Base-by-base conservation (phyloP, 305 asterid species). In the Fraxinus greggii region DNA sequence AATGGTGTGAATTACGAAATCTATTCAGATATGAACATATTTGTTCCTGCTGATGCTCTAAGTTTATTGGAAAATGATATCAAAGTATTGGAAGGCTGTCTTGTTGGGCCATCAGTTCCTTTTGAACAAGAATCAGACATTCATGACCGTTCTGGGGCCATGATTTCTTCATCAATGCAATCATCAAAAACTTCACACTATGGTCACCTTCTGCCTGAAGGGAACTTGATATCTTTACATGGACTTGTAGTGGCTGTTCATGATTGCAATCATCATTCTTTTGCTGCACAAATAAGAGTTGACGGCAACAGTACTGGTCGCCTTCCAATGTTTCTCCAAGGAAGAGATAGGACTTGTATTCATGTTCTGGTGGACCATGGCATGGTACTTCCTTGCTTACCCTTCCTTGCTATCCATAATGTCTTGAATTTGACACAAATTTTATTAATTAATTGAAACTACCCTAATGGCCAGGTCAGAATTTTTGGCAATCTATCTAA, bases 161-260 rank as follows among this genome's bases (percentile, higher is more conserved):
- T 74, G 81, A 79, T 76, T 38, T 72, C 63, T 79, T 40, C 86
- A 48, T 80, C 86, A 6, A 67, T 73, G 85, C 89, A 82, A 80
- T 86, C 89, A 83, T 86, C 82, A 72, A 89, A 85, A 83, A 70
- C 83, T 77, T 79, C 85, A 74, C 82, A 75, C 86, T 77, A 87
- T 86, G 85, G 78, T 81, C 76, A 75, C 85, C 86, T 80, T 76
- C 88, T 94, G 87, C 99, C 95, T 45, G 90, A 86, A 82, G 99
- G 99, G 45, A 78, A 89, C 79, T 89, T 96, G 67, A 82, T 86
- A 81, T 87, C 95, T 75, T 87, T 96, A 78, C 86, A 77, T 76
- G 99, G 99, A 75, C 87, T 72, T 69, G 92, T 96, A 63, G 72
- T 83, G 84, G 93, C 87, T 82, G 78, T 92, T 82, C 98, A 96